Conservation (phyloP, 2,329 filamentous ascomycete genomes). For the Epichloe festucae region DNA sequence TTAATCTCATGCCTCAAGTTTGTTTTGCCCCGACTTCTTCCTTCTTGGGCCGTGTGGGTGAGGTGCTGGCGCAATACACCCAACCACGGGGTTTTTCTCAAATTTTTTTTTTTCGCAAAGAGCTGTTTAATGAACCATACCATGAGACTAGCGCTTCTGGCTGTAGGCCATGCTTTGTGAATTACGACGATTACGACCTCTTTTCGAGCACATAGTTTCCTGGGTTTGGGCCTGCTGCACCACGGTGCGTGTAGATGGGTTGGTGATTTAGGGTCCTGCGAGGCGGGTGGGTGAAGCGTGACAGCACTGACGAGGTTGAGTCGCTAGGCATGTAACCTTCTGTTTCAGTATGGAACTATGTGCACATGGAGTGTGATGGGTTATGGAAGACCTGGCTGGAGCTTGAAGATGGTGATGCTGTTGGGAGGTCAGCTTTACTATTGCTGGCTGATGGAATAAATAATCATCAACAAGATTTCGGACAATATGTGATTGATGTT, state of each 20-base stretch:
- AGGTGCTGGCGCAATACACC: conserved; percentile 6
- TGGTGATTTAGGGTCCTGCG: no score
- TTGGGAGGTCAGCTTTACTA: no score
- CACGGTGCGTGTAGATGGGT: not conserved
- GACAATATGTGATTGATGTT: no score
- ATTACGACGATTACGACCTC: conserved; percentile 6
- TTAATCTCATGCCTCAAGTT: conserved; percentile 13
- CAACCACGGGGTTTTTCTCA: conserved; percentile 1
- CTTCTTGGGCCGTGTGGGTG: conserved; percentile 1
- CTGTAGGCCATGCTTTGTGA: conserved; percentile 1
- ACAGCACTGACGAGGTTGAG: no score
- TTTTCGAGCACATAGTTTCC: conserved; percentile 2
- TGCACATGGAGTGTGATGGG: no score
- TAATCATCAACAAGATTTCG: no score
- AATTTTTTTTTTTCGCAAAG: conserved; percentile 1
- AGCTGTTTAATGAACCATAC: conserved; percentile 5
- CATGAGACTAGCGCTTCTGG: conserved; percentile 1
- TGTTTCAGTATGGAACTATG: no score
- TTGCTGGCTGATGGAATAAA: no score
- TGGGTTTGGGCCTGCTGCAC: not conserved
- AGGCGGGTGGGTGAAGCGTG: no score
- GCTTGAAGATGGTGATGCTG: no score
- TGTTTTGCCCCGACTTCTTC: not conserved
- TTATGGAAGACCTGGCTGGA: no score
- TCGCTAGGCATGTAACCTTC: no score